Evolutionary conservation across 2,329 filamentous ascomycete species (phyloP).

Genomic region (Exophiala dermatitidis): DNA sequence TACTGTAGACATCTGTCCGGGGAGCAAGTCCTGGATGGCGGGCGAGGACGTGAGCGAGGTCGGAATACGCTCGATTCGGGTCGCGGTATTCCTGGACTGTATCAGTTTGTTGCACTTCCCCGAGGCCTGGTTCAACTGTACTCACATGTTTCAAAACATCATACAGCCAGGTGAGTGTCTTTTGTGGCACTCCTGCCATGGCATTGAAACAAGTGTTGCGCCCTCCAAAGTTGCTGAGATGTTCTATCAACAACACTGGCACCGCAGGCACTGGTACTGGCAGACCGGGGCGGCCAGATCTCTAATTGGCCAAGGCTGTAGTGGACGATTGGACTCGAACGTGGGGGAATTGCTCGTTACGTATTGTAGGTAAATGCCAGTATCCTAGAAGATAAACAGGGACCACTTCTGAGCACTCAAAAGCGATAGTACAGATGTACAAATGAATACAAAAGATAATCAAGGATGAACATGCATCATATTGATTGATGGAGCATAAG

Average conservation of each 20-base stretch:
- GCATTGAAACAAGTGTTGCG: conserved; percentile 30
- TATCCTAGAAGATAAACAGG: too few relatives aligned
- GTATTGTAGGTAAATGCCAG: too few relatives aligned
- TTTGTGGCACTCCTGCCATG: conserved; percentile 66
- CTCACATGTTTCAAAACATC: conserved; percentile 72
- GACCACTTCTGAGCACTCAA: too few relatives aligned
- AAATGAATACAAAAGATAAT: too few relatives aligned
- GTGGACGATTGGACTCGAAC: neutral
- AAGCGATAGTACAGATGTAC: too few relatives aligned
- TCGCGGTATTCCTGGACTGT: conserved; percentile 74
- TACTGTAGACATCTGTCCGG: conserved; percentile 93
- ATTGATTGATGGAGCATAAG: conserved; percentile 1
- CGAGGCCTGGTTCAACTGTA: neutral
- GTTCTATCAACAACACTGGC: neutral
- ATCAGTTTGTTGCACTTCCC: too few relatives aligned
- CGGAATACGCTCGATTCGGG: conserved; percentile 85
- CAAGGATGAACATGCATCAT: neutral
- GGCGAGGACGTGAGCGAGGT: conserved; percentile 74
- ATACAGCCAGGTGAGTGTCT: conserved; percentile 91
- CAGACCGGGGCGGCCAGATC: neutral
- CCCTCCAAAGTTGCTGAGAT: neutral
- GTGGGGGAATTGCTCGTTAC: too few relatives aligned
- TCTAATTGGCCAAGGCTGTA: conserved; percentile 11
- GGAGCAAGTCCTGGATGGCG: conserved; percentile 69
- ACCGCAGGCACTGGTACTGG: conserved; percentile 2